phyloP scores from a whole-genome alignment of 768 basidiomycete species.

The Macrolepiota albuminosa region DNA sequence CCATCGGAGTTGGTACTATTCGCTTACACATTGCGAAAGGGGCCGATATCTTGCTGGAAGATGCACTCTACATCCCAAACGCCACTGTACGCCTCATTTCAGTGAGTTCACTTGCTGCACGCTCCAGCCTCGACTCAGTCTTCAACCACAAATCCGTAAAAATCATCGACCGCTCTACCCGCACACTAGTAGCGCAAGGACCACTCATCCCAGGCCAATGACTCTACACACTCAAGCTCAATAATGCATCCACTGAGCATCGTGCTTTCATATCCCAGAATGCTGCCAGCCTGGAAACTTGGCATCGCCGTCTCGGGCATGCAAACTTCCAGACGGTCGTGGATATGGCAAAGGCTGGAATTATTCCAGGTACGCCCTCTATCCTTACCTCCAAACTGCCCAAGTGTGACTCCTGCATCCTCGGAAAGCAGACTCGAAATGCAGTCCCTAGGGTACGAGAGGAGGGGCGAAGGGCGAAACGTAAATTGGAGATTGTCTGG shows the following conservation, averaged over 20 bases:
- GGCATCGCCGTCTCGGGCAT: no score
- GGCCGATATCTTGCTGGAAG: neutral
- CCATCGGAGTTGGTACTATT: neutral
- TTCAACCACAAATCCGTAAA: neutral
- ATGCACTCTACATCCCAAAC: neutral
- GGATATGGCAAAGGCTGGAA: no score
- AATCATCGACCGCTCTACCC: neutral
- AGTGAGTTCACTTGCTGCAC: neutral
- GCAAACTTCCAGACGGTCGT: no score
- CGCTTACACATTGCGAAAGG: neutral
- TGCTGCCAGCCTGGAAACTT: no score
- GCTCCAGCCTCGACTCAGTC: neutral
- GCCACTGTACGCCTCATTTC: neutral
- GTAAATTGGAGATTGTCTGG: neutral
- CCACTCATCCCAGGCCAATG: neutral
- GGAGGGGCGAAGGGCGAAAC: no score
- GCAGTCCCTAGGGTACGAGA: no score
- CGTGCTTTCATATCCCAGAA: no score
- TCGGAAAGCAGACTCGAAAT: no score
- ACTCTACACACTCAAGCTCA: neutral
- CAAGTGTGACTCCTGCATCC: no score
- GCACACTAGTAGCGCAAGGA: neutral
- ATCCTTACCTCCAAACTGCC: no score
- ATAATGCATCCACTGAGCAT: neutral
- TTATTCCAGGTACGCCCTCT: no score